phyloP scores from a whole-genome alignment of 257 asterid species.

The Nicotiana paniculata region DNA sequence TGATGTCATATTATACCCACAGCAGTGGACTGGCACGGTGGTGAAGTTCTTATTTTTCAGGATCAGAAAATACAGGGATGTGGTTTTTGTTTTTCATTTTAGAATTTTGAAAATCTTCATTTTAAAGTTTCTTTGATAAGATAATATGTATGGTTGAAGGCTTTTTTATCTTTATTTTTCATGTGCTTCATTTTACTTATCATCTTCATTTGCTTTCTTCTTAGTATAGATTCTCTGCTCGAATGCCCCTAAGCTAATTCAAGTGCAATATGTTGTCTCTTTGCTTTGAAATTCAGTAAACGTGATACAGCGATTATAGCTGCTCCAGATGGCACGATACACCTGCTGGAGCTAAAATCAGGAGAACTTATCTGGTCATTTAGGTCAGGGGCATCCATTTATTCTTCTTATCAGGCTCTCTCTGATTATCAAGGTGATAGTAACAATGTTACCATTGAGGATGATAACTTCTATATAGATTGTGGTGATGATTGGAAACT shows the following conservation, averaged over 20 bases:
- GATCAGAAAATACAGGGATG: background rate
- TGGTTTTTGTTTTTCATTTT: background rate
- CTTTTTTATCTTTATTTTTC: background rate
- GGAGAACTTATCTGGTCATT: slow-evolving; percentile 63
- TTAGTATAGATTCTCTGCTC: slow-evolving; percentile 2
- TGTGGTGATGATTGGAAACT: slow-evolving; percentile 84
- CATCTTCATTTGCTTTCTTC: background rate
- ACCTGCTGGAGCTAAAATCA: slow-evolving; percentile 48
- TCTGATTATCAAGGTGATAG: slow-evolving; percentile 45
- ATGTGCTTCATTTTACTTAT: background rate
- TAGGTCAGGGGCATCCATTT: slow-evolving; percentile 72
- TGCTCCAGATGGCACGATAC: slow-evolving; percentile 83
- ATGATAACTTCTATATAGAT: slow-evolving; percentile 57
- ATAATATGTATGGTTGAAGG: background rate
- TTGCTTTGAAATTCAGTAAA: slow-evolving; percentile 33
- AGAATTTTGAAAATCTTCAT: background rate
- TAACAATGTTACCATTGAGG: slow-evolving; percentile 41
- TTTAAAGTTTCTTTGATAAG: background rate
- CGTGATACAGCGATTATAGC: slow-evolving; percentile 64
- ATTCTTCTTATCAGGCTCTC: slow-evolving; percentile 57
- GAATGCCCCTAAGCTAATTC: slow-evolving; percentile 9
- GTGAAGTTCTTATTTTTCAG: background rate
- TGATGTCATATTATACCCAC: background rate
- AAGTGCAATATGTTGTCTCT: slow-evolving; percentile 8
- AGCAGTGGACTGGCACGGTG: background rate